Evolutionary conservation across 2,329 filamentous ascomycete genomes (phyloP).

Genomic region (Trichoderma sp.): DNA sequence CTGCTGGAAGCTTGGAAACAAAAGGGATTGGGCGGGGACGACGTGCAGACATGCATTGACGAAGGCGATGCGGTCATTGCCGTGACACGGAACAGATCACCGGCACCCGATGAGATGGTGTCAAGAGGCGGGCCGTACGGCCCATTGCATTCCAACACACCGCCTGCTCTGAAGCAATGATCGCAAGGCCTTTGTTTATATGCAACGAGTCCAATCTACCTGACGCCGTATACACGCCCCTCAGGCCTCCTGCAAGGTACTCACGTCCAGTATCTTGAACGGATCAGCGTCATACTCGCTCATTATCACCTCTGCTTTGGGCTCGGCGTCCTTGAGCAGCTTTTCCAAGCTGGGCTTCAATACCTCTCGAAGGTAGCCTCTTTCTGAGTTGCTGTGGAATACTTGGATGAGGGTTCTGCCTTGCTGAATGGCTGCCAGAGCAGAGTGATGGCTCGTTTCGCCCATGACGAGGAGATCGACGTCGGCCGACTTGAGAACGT

Average conservation of each 20-base stretch:
- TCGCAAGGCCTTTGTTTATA: neutral
- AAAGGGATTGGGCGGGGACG: conserved; percentile 54
- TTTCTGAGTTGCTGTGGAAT: conserved; percentile 92
- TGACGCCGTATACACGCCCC: neutral
- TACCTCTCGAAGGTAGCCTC: conserved; percentile 73
- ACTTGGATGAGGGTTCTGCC: conserved; percentile 80
- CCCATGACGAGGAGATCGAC: conserved; percentile 88
- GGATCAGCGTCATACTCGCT: conserved; percentile 85
- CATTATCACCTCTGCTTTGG: conserved; percentile 64
- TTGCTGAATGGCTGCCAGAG: conserved; percentile 80
- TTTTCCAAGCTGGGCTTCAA: conserved; percentile 67
- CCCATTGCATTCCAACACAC: neutral
- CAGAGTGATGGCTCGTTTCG: conserved; percentile 91
- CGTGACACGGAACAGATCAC: conserved; percentile 21
- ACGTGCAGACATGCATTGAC: conserved; percentile 55
- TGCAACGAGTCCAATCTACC: neutral
- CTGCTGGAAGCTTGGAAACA: conserved; percentile 57
- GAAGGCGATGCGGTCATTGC: conserved; percentile 55
- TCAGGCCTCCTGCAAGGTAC: conserved; percentile 35
- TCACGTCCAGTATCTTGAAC: conserved; percentile 70
- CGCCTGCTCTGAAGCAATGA: conserved; percentile 5
- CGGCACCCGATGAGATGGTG: conserved; percentile 17
- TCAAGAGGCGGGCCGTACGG: conserved; percentile 26
- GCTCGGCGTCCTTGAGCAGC: conserved; percentile 52
- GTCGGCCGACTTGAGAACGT: conserved; percentile 67